Conservation (phyloP, 2,329 filamentous ascomycete genomes). For the Chrysosporium keratinophilum region DNA sequence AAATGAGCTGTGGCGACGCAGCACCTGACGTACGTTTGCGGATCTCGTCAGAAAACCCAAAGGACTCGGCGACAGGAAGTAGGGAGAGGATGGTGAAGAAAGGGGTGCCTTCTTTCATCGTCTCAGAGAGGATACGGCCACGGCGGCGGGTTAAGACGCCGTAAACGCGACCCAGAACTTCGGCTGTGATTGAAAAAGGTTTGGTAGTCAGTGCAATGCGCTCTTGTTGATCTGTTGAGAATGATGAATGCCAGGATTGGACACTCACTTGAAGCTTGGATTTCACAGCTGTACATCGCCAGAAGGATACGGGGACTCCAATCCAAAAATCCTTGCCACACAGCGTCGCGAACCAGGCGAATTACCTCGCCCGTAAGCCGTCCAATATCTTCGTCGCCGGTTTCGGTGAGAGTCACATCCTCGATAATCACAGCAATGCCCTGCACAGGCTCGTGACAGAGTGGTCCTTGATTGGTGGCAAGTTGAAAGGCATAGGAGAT, state of each 20-base stretch:
- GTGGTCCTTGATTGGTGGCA: constrained; percentile 73
- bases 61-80: constrained; percentile 85
- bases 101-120: constrained; percentile 86
- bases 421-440: constrained; percentile 87
- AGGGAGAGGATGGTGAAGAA: constrained; percentile 90
- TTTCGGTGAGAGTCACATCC: constrained; percentile 54
- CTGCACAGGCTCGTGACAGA: constrained; percentile 88
- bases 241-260: not conserved
- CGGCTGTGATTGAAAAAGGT: constrained; percentile 44
- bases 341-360: constrained; percentile 73
- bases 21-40: constrained; percentile 84
- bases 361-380: constrained; percentile 89
- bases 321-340: constrained; percentile 78
- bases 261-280: constrained; percentile 73
- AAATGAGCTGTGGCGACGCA: constrained; percentile 85
- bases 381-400: constrained; percentile 51
- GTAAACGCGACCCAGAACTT: constrained; percentile 91
- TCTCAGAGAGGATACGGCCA: constrained; percentile 78
- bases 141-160: constrained; percentile 92
- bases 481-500: constrained; percentile 91
- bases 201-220: constrained; percentile 12
- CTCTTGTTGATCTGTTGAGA: not conserved
- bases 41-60: constrained; percentile 94
- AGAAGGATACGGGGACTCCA: constrained; percentile 93
- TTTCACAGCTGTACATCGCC: constrained; percentile 96